phyloP scores from a whole-genome alignment of 2,329 filamentous ascomycete genomes.

The Verticillium dahliae region DNA sequence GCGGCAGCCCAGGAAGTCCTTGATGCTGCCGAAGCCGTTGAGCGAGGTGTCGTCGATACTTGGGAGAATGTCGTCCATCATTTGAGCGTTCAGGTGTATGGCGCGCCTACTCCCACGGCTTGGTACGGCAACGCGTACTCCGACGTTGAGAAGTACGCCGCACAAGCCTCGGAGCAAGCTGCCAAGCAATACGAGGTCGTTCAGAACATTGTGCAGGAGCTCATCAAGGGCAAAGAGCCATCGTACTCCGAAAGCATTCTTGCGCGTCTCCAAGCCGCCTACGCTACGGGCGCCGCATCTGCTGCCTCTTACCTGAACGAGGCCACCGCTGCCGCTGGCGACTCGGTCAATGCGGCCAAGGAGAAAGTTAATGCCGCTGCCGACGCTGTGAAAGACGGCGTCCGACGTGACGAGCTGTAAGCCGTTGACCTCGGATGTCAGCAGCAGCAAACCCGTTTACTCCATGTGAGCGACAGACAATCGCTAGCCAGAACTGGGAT shows the following conservation, averaged over 20 bases:
- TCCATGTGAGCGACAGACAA: too few species aligned
- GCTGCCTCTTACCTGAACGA: slow-evolving; percentile 35
- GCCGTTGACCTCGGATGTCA: background rate
- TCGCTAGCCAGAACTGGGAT: background rate
- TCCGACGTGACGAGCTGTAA: slow-evolving; percentile 1
- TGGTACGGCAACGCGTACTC: slow-evolving; percentile 43
- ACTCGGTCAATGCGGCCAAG: background rate
- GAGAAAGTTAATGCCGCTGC: slow-evolving; percentile 1
- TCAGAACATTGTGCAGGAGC: slow-evolving; percentile 66
- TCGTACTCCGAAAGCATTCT: slow-evolving; percentile 78
- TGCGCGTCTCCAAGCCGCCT: slow-evolving; percentile 63
- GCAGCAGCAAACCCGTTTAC: too few species aligned
- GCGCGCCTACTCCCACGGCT: slow-evolving; percentile 54
- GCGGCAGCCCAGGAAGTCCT: slow-evolving; percentile 23
- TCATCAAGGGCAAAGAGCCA: slow-evolving; percentile 71
- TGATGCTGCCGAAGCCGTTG: slow-evolving; percentile 36
- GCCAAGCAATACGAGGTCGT: slow-evolving; percentile 63
- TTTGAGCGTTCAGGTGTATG: slow-evolving; percentile 65
- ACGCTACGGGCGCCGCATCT: slow-evolving; percentile 58
- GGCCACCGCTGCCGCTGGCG: slow-evolving; percentile 17
- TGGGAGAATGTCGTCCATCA: slow-evolving; percentile 45
- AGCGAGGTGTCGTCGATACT: slow-evolving; percentile 29
- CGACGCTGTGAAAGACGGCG: background rate
- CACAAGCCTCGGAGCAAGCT: slow-evolving; percentile 55
- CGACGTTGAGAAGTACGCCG: slow-evolving; percentile 50